Percentiles rank a stretch among this genome's conserved stretches.
Conservation (phyloP, 2,329 filamentous ascomycete species). For the Monosporascus sp. region DNA sequence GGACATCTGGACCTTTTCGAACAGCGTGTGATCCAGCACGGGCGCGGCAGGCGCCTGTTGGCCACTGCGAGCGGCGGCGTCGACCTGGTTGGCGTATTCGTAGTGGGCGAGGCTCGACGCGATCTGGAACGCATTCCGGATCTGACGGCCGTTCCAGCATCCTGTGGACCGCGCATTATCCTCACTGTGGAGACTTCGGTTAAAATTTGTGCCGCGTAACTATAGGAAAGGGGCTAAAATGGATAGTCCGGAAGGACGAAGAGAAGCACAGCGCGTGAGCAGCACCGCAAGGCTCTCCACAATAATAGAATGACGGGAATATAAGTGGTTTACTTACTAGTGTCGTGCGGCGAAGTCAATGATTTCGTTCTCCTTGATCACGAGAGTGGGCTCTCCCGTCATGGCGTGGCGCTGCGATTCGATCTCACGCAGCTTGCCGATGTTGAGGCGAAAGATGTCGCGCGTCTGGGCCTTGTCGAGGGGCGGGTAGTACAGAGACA, state of each 20-base stretch:
- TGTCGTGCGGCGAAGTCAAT: slow-evolving; percentile 32
- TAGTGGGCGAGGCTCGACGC: slow-evolving; percentile 34
- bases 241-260: too few species aligned
- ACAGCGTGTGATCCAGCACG: slow-evolving; percentile 31
- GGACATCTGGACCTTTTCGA: slow-evolving; percentile 39
- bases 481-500: slow-evolving; percentile 32
- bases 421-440: slow-evolving; percentile 32
- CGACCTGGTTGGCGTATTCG: slow-evolving; percentile 25
- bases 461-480: slow-evolving; percentile 33
- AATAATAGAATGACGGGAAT: too few species aligned
- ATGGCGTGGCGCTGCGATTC: slow-evolving; percentile 30
- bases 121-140: slow-evolving; percentile 30
- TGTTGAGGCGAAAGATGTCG: slow-evolving; percentile 37
- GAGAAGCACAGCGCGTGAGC: too few species aligned
- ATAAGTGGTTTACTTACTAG: slow-evolving; percentile 12
- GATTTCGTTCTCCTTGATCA: slow-evolving; percentile 31
- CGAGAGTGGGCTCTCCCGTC: slow-evolving; percentile 30
- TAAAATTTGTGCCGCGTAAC: too few species aligned
- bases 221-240: too few species aligned
- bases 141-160: slow-evolving; percentile 31
- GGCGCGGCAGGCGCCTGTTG: slow-evolving; percentile 31
- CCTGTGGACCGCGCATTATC: slow-evolving; percentile 21
- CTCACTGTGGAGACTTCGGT: slow-evolving; percentile 1
- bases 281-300: too few species aligned
- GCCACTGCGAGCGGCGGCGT: slow-evolving; percentile 26